A percentile compares a stretch with the other conserved stretches of the same genome.
Evolutionary conservation across 305 asterid species (phyloP).

Genomic region (Euphrasia arctica): DNA sequence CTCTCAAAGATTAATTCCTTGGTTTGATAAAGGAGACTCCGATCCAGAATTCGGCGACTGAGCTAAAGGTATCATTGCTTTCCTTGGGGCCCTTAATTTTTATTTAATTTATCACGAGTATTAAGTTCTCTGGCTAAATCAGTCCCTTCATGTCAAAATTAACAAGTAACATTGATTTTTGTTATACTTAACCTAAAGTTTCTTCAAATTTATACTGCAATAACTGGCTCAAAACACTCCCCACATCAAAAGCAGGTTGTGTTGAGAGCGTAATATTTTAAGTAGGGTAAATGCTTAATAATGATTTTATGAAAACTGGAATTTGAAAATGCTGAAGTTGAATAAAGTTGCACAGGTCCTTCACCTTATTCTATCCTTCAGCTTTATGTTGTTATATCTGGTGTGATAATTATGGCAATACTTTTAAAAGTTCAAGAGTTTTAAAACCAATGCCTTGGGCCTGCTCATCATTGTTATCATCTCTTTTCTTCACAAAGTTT

Average conservation of each 20-base stretch:
- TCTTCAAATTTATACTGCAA: too few relatives aligned
- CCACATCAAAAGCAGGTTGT: not conserved
- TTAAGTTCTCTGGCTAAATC: not conserved
- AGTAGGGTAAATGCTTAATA: conserved; percentile 4
- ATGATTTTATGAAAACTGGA: not conserved
- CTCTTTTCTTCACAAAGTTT: conserved; percentile 1
- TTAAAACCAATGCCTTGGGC: conserved; percentile 9
- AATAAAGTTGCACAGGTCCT: not conserved
- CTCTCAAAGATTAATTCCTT: conserved; percentile 17
- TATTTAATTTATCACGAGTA: not conserved
- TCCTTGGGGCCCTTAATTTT: not conserved
- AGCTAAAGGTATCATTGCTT: conserved; percentile 19
- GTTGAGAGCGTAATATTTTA: not conserved
- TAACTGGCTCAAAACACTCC: not conserved
- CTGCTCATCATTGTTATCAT: not conserved
- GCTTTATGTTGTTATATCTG: not conserved
- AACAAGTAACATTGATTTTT: too few relatives aligned
- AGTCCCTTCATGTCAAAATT: too few relatives aligned
- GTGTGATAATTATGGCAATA: not conserved
- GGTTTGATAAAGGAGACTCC: conserved; percentile 26
- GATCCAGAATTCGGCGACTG: conserved; percentile 20
- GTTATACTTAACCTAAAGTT: too few relatives aligned
- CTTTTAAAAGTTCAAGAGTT: not conserved
- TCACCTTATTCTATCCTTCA: not conserved
- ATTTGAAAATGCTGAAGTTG: not conserved